phyloP scores from a whole-genome alignment of 2,329 filamentous ascomycete genomes.

The Fusarium nygamai region DNA sequence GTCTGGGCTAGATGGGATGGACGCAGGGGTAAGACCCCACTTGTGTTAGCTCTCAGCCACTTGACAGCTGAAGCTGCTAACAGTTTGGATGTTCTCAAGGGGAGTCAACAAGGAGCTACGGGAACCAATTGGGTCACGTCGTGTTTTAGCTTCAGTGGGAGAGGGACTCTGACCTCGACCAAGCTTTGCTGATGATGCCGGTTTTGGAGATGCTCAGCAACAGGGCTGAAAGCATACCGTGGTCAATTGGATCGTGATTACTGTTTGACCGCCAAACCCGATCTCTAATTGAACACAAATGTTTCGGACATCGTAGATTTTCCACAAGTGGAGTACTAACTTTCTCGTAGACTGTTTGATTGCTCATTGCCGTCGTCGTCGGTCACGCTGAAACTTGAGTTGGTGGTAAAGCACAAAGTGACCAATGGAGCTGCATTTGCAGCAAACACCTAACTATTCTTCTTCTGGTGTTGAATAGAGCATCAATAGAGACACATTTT shows the following conservation, averaged over 20 bases:
- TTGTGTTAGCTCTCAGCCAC: constrained; percentile 29
- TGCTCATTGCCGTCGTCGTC: not conserved
- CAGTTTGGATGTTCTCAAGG: constrained; percentile 9
- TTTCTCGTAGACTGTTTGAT: not conserved
- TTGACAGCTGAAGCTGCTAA: constrained; percentile 36
- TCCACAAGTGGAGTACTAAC: not conserved
- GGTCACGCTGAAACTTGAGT: not conserved
- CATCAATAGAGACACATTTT: not conserved
- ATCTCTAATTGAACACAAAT: not conserved
- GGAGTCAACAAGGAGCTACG: not conserved
- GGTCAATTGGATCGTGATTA: not conserved
- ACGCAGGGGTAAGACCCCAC: constrained; percentile 41
- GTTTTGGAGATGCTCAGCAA: not conserved
- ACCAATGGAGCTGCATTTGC: not conserved
- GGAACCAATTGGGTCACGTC: constrained; percentile 6
- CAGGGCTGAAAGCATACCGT: not conserved
- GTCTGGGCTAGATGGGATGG: constrained; percentile 16
- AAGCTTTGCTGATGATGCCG: not conserved
- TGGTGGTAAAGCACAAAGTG: not conserved
- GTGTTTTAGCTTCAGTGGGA: constrained; percentile 7
- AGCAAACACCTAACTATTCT: not conserved
- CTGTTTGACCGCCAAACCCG: not conserved
- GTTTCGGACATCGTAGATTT: not conserved
- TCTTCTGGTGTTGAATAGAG: constrained; percentile 13
- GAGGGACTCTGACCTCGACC: not conserved